Base-by-base conservation (phyloP, 352 stramenopile species). In the Globisporangium paddicum region DNA sequence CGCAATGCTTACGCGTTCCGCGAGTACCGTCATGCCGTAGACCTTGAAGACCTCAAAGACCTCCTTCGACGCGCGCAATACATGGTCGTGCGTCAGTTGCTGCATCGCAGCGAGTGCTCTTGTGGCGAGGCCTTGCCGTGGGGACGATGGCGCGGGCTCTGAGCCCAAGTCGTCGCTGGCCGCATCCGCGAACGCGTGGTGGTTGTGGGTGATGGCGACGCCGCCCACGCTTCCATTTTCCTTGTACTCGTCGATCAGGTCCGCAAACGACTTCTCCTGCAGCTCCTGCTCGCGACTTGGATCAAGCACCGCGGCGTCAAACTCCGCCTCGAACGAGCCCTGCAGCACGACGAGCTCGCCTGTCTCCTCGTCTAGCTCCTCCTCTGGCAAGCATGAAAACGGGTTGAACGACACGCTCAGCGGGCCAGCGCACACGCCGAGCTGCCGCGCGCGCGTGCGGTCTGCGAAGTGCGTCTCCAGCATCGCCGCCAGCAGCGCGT, bases 1-100 rank as follows among this genome's bases (percentile, higher is more conserved):
- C 23, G 59, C 67, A 2, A 87, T 47, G 58, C 83, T 93, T 40
- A 87, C 71, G 16, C 81, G 69, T 57, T 93, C 81, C 3, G 78
- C 73, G 4, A 93, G 67, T 37, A 90, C 77, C 2, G 81, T 71
- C 81, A 91, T 90, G 42, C 83, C 83, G 61, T 93, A 91, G 50
- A 87, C 69, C 62, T 90, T 90, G 58, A 93, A 93, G 21, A 93
- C 74, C 21, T 93, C 73, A 60, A 91, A 93, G 28, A 87, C 74
- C 55, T 90, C 82, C 1, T 63, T 63, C 10, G 83, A 93, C 4
- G 66, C 67, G 9, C 69, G 69, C 19, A 90, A 48, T 5, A 93
- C 60, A 50, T 93, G 81, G 0, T 67, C 53, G 1, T 64, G 51
- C 26, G 64, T 56, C 25, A 82, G 28, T 42, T 75, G 53, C 38